Evolutionary conservation across 2,329 filamentous ascomycete species (phyloP), one percentile per base, ranked within the genome.

Genomic region (Huntiella abstrusa): DNA sequence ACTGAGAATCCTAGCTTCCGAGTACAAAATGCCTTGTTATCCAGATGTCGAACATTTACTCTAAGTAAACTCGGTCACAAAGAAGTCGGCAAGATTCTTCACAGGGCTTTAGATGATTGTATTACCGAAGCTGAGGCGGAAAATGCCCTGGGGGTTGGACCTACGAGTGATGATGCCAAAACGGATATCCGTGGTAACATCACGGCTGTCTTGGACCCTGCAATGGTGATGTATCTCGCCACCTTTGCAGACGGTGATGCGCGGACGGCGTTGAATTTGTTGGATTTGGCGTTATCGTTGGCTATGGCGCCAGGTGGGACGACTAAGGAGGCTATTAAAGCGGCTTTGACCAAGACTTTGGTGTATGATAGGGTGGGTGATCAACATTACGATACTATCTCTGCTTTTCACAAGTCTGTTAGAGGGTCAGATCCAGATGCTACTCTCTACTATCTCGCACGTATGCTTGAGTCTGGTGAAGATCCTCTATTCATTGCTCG

Each of bases 1-100:
- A 98, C 91, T 0, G 91, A 98, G 61, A 98, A 98, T 54, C 91
- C 91, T 0, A 88, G 81, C 3, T 96, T 96, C 67, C 88, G 92
- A 56, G 77, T 98, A 37, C 83, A 91, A 54, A 80, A 76, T 52
- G 88, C 91, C 2, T 68, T 98, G 46, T 68, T 96, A 2, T 93
- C 84, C 17, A 73, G 91, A 41, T 96, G 88, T 61, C 73, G 91
- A 22, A 93, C 85, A 0, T 96, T 98, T 55, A 93, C 85, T 0
- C 65, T 98, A 7, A 67, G 77, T 40, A 79, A 86, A 53, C 70
- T 98, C 38, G 71, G 72, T 0, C 72, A 80, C 19, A 73, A 80
- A 2, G 74, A 92, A 60, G 69, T 96, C 4, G 65, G 73, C 13
- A 65, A 65, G 11, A 95, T 96, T 47, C 64, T 96, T 13, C 63